A percentile compares a stretch with the other conserved stretches of the same genome.
These are phyloP conservation scores for Spinellus fusiger DNA, from an alignment of 192 early-diverging fungal species.

Conservation along the genomic window DNA sequence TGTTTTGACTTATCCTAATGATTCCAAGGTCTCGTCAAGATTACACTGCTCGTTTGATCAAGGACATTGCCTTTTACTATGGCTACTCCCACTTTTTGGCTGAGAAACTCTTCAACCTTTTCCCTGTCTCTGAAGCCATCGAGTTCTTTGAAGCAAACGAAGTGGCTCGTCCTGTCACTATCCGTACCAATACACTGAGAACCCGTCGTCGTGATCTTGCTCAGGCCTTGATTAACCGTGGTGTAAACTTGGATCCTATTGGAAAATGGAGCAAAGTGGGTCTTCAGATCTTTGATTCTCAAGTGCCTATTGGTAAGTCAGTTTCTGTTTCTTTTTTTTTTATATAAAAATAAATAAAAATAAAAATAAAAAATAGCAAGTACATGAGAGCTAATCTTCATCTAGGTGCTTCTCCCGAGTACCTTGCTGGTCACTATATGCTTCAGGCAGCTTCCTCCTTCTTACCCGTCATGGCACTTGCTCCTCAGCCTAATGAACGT, in stretches of 20 bases:
- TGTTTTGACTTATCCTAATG: background rate
- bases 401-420: constrained; percentile 93
- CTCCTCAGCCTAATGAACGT: constrained; percentile 91
- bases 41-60: constrained; percentile 80
- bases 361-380: background rate
- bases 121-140: constrained; percentile 84
- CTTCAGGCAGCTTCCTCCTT: constrained; percentile 97
- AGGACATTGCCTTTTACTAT: constrained; percentile 91
- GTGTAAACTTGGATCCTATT: constrained; percentile 96
- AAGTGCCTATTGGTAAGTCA: constrained; percentile 74
- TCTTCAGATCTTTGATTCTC: constrained; percentile 91
- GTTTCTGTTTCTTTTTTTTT: background rate
- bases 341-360: background rate
- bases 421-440: constrained; percentile 99
- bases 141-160: constrained; percentile 99
- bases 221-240: constrained; percentile 90
- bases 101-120: constrained; percentile 89
- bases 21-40: constrained; percentile 51
- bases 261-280: constrained; percentile 99
- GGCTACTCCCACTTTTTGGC: constrained; percentile 90
- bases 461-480: constrained; percentile 92
- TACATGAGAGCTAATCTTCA: background rate
- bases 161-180: constrained; percentile 88
- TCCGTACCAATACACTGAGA: constrained; percentile 95
- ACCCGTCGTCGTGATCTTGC: constrained; percentile 91